Evolutionary conservation across 1,284 basidiomycete genomes (phyloP).

Genomic region (Sanghuangporus sanghuang): DNA sequence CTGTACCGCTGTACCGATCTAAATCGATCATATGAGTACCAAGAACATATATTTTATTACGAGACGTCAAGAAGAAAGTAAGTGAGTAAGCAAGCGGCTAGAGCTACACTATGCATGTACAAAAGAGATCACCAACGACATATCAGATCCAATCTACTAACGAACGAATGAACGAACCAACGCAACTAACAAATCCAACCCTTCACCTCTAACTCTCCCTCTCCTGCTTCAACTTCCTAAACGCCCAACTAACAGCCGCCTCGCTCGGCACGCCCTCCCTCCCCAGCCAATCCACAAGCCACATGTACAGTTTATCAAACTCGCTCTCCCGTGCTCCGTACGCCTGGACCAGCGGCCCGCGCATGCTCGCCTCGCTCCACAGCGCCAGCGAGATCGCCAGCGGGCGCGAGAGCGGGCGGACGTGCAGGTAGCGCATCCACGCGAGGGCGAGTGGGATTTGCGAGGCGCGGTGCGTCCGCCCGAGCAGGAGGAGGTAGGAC

Average conservation of each 20-base stretch:
- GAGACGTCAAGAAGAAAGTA: background rate
- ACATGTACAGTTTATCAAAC: slow-evolving; percentile 47
- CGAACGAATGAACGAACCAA: background rate
- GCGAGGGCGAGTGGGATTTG: slow-evolving; percentile 69
- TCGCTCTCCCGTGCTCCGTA: slow-evolving; percentile 33
- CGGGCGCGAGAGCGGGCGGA: slow-evolving; percentile 50
- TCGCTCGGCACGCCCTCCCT: slow-evolving; percentile 44
- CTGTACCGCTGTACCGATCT: background rate
- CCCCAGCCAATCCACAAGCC: slow-evolving; percentile 69
- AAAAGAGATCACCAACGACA: background rate
- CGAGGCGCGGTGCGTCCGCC: slow-evolving; percentile 39
- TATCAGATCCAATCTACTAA: background rate
- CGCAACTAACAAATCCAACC: background rate
- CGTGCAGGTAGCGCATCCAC: slow-evolving; percentile 67
- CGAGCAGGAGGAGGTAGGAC: slow-evolving; percentile 61
- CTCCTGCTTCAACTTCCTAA: slow-evolving; percentile 8
- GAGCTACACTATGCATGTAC: background rate
- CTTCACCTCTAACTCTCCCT: background rate
- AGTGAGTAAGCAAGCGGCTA: background rate
- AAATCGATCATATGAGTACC: background rate
- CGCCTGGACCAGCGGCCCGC: slow-evolving; percentile 50
- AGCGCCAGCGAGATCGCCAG: slow-evolving; percentile 62
- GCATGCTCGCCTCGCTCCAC: slow-evolving; percentile 65
- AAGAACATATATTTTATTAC: background rate
- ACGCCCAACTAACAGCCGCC: slow-evolving; percentile 18